phyloP scores from a whole-genome alignment of 345 rosid species.

The Hypericum perforatum region DNA sequence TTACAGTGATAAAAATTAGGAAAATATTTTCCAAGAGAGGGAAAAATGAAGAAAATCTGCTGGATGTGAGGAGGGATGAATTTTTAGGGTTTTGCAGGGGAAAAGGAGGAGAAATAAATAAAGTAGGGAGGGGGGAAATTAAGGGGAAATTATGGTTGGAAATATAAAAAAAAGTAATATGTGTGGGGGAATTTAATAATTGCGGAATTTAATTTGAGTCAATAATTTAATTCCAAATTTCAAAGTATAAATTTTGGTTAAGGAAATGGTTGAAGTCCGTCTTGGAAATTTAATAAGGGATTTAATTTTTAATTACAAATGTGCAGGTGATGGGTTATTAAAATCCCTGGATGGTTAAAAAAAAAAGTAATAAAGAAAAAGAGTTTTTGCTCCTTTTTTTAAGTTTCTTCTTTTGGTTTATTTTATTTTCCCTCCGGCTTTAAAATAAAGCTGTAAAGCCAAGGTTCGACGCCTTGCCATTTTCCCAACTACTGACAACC shows the following conservation, averaged over 20 bases:
- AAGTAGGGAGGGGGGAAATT: conserved; percentile 24
- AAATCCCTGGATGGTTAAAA: neutral
- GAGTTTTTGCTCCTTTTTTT: neutral
- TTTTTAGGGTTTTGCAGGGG: conserved; percentile 67
- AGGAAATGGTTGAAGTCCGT: conserved; percentile 89
- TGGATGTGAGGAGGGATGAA: conserved; percentile 18
- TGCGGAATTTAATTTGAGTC: conserved; percentile 32
- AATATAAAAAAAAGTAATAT: conserved; percentile 16
- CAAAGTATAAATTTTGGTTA: conserved; percentile 82
- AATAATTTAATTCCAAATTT: conserved; percentile 60
- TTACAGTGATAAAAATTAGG: conserved; percentile 21
- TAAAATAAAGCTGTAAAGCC: conserved; percentile 1
- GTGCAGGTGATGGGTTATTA: neutral
- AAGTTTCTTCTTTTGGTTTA: neutral
- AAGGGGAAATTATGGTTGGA: conserved; percentile 10
- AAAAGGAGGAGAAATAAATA: conserved; percentile 38
- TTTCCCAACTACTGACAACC: conserved; percentile 4
- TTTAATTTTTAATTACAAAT: conserved; percentile 11
- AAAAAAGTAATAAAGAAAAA: neutral
- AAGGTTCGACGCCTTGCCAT: neutral
- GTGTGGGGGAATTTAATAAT: conserved; percentile 27
- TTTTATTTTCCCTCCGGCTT: neutral
- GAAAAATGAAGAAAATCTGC: conserved; percentile 33
- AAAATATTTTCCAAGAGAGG: conserved; percentile 9
- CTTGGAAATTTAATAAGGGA: conserved; percentile 54